Percentiles rank a stretch among this genome's conserved stretches.
Evolutionary conservation across 1,284 basidiomycete genomes (phyloP).

Genomic region (Pseudozyma thailandica): DNA sequence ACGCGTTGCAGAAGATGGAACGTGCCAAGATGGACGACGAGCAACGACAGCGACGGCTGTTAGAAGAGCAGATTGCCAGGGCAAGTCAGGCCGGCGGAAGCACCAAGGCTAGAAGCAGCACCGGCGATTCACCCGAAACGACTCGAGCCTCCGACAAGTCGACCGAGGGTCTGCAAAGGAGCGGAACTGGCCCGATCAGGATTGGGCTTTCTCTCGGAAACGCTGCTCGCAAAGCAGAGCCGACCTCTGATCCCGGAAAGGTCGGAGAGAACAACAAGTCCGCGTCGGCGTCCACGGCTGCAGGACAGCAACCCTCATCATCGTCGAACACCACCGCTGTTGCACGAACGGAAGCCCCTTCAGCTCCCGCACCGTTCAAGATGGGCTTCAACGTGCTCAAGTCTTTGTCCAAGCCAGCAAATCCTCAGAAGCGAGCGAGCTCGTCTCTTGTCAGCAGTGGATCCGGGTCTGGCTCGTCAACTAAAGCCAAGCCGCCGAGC

Average conservation of each 20-base stretch:
- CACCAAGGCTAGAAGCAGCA: neutral
- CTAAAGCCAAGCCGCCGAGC: slow-evolving; percentile 32
- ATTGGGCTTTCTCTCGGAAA: slow-evolving; percentile 41
- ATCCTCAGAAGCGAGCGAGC: slow-evolving; percentile 24
- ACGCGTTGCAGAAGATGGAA: slow-evolving; percentile 92
- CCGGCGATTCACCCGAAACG: neutral
- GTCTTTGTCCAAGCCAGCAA: slow-evolving; percentile 34
- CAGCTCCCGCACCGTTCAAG: slow-evolving; percentile 25
- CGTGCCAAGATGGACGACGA: slow-evolving; percentile 91
- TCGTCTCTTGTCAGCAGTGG: neutral
- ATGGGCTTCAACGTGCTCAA: slow-evolving; percentile 52
- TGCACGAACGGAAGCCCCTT: neutral
- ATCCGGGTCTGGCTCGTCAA: slow-evolving; percentile 6
- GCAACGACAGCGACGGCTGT: slow-evolving; percentile 86
- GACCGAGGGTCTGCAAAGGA: slow-evolving; percentile 38
- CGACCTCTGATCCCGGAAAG: neutral
- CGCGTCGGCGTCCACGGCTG: neutral
- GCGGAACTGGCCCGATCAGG: slow-evolving; percentile 42
- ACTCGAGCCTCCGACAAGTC: slow-evolving; percentile 8
- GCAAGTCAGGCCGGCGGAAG: slow-evolving; percentile 71
- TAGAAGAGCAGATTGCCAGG: slow-evolving; percentile 92
- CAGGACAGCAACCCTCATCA: neutral
- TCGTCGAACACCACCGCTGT: neutral
- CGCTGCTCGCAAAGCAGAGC: slow-evolving; percentile 1
- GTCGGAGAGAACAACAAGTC: neutral